Conservation (phyloP, 2,329 filamentous ascomycete species). For the Epichloe bromicola region DNA sequence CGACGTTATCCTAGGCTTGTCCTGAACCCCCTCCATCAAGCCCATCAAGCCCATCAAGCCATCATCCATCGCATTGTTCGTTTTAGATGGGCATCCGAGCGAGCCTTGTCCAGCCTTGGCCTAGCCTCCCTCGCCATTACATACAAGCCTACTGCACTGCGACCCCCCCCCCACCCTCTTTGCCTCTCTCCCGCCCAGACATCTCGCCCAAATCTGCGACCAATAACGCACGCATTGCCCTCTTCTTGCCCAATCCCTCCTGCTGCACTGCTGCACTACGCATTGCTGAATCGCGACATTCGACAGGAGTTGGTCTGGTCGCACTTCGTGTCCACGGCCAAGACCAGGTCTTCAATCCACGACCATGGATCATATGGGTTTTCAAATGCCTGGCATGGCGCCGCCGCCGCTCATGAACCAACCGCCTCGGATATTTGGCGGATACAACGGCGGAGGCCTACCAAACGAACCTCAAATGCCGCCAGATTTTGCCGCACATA, state of each 20-base stretch:
- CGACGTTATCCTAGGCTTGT: no score
- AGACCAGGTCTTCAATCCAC: not conserved
- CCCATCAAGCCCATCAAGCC: no score
- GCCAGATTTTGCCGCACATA: constrained; percentile 43
- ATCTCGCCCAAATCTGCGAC: not conserved
- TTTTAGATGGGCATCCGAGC: constrained; percentile 5
- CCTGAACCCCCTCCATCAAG: not conserved
- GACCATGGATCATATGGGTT: constrained; percentile 36
- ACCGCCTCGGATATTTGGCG: constrained; percentile 56
- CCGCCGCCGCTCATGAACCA: constrained; percentile 50
- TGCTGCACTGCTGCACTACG: no score
- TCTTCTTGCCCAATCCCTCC: no score
- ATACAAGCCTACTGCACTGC: not conserved
- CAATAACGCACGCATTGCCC: not conserved
- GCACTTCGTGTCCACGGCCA: not conserved
- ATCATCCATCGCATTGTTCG: not conserved
- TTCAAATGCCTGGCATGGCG: constrained; percentile 43
- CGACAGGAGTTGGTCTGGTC: not conserved
- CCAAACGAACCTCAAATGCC: constrained; percentile 39
- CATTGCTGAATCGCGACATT: not conserved
- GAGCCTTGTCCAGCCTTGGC: not conserved
- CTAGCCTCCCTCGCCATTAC: not conserved
- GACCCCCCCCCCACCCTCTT: no score
- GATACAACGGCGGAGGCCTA: constrained; percentile 47
- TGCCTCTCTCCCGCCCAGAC: not conserved